Conservation (phyloP, 495 filamentous ascomycete genomes). For the Terfezia claveryi region DNA sequence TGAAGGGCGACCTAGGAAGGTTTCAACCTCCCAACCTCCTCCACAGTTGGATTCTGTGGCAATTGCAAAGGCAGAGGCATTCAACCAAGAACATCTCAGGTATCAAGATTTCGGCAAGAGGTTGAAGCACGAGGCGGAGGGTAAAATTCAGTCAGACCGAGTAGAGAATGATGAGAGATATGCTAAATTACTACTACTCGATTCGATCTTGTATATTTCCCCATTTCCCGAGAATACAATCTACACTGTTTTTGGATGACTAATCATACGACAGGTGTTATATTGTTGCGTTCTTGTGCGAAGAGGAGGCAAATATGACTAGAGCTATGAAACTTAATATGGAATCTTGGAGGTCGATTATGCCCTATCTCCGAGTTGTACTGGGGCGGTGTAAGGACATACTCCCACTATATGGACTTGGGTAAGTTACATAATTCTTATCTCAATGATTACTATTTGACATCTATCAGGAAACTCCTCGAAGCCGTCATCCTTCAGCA, state of each 20-base stretch:
- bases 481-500: conserved; percentile 18
- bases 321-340: conserved; percentile 6
- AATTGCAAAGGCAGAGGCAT: background rate
- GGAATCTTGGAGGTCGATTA: conserved; percentile 17
- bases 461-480: conserved; percentile 12
- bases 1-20: conserved; percentile 11
- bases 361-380: conserved; percentile 16
- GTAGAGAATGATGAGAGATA: conserved; percentile 7
- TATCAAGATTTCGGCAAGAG: conserved; percentile 12
- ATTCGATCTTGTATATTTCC: conserved; percentile 6
- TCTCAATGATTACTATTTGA: background rate
- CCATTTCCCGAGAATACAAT: background rate
- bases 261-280: conserved; percentile 2
- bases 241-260: no score
- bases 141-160: conserved; percentile 5
- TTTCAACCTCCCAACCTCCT: background rate
- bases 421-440: background rate
- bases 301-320: conserved; percentile 11
- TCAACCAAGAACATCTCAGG: background rate
- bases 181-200: conserved; percentile 10
- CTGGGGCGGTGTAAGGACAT: conserved; percentile 8
- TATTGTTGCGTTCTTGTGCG: conserved; percentile 15
- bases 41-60: background rate
- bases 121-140: conserved; percentile 15
- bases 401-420: conserved; percentile 9